These are phyloP conservation scores for Teratosphaeria destructans DNA, from an alignment of 2,329 filamentous ascomycete genomes.

Conservation along the genomic window DNA sequence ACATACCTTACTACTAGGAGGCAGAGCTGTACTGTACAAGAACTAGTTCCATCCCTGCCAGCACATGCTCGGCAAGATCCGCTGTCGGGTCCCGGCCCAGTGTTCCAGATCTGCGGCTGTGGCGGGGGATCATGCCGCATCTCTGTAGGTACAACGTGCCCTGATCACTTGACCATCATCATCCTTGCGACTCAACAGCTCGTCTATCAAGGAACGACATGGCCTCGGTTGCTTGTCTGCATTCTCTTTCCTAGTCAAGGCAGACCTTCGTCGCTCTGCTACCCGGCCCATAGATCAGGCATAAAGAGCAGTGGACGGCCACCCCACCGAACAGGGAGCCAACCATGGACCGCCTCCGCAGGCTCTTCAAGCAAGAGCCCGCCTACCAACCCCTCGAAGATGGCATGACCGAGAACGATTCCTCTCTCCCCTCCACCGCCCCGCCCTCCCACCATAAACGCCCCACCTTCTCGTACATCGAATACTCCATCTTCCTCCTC, in stretches of 20 bases:
- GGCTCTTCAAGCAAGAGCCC: conserved; percentile 22
- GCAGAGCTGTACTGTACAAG: too few relatives aligned
- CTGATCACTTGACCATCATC: neutral
- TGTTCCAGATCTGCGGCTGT: neutral
- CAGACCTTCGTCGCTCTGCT: too few relatives aligned
- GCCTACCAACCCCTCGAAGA: conserved; percentile 21
- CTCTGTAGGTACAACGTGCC: neutral
- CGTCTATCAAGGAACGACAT: neutral
- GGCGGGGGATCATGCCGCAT: neutral
- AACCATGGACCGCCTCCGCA: conserved; percentile 15
- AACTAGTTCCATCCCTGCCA: too few relatives aligned
- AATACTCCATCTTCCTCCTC: conserved; percentile 76
- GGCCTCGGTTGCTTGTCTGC: neutral
- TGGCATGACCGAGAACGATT: conserved; percentile 2
- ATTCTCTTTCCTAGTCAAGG: neutral
- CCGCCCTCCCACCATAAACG: neutral
- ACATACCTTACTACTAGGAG: too few relatives aligned
- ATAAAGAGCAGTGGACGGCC: neutral
- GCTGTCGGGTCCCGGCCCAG: neutral
- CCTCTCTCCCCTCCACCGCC: neutral
- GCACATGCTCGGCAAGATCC: neutral
- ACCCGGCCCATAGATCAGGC: too few relatives aligned
- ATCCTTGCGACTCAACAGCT: neutral
- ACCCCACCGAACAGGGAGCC: neutral
- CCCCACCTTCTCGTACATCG: conserved; percentile 62